phyloP scores from a whole-genome alignment of 2,329 filamentous ascomycete genomes.

The Kalmusia sp. region DNA sequence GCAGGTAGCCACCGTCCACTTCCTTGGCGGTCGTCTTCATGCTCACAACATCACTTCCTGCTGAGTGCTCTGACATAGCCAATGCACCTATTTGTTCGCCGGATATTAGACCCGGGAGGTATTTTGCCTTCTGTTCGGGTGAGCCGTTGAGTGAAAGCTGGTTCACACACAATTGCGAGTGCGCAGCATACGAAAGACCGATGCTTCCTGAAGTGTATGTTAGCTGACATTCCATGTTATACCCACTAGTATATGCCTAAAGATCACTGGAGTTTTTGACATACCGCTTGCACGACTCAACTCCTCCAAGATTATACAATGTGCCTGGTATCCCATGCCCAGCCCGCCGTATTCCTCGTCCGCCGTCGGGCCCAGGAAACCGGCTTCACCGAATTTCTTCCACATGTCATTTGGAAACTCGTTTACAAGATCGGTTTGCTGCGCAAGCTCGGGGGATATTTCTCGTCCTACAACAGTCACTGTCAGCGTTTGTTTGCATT shows the following conservation, averaged over 20 bases:
- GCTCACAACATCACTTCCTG: constrained; percentile 91
- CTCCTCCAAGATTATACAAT: constrained; percentile 96
- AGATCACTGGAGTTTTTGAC: not conserved
- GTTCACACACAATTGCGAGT: constrained; percentile 96
- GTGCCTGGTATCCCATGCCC: constrained; percentile 93
- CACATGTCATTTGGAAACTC: constrained; percentile 91
- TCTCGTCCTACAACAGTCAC: constrained; percentile 67
- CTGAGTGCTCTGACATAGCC: constrained; percentile 92
- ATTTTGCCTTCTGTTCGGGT: constrained; percentile 77
- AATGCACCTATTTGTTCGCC: constrained; percentile 85
- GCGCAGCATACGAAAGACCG: constrained; percentile 90
- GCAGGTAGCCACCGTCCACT: constrained; percentile 82
- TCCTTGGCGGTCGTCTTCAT: constrained; percentile 87
- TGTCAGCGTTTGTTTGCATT: not conserved
- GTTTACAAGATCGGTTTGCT: constrained; percentile 83
- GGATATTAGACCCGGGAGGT: constrained; percentile 80
- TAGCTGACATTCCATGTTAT: constrained; percentile 9
- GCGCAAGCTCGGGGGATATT: constrained; percentile 82
- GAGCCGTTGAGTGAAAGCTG: constrained; percentile 91
- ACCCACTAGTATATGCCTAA: not conserved
- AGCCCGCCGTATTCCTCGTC: constrained; percentile 91
- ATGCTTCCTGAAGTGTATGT: constrained; percentile 62
- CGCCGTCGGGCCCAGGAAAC: constrained; percentile 89
- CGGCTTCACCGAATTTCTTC: constrained; percentile 90
- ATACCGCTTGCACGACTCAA: constrained; percentile 81